A percentile compares a stretch with the other conserved stretches of the same genome.
These are phyloP conservation scores for Saccharum officinarum DNA, from an alignment of 176 grass and related monocot species.

Conservation along the genomic window DNA sequence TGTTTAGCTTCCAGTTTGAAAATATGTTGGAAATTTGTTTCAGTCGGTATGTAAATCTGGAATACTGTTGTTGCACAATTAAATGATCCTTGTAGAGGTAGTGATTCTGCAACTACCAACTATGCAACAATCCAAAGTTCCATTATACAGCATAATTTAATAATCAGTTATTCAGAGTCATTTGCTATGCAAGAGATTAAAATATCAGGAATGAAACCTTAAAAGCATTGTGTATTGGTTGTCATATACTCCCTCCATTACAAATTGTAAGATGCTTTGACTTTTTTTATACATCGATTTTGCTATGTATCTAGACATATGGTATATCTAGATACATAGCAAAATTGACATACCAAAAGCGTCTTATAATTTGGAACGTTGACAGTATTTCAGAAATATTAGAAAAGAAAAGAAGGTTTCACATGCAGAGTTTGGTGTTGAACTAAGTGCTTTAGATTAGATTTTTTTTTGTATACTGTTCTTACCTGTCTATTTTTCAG, in stretches of 20 bases:
- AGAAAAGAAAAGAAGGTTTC: not conserved
- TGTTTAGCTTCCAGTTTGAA: not conserved
- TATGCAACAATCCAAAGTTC: not conserved
- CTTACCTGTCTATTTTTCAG: not conserved
- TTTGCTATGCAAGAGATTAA: not conserved
- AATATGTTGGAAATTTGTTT: not conserved
- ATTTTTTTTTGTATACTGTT: not conserved
- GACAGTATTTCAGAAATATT: not conserved
- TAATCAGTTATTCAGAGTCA: not conserved
- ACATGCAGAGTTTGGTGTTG: not conserved
- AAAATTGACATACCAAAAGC: not conserved
- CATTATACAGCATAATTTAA: slow-evolving; percentile 1
- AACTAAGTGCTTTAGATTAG: not conserved
- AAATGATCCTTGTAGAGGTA: not conserved
- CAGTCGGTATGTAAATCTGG: not conserved
- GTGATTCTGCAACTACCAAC: not conserved
- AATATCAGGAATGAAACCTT: not conserved
- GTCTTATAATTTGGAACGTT: not conserved
- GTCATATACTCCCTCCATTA: not conserved
- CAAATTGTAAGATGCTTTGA: not conserved
- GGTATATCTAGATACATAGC: not conserved
- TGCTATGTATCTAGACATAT: not conserved
- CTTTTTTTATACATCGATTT: not conserved
- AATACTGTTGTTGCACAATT: not conserved
- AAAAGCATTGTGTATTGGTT: not conserved